These are phyloP conservation scores for Eimeria acervulina DNA, from an alignment of 169 alveolate species.

Conservation along the genomic window DNA sequence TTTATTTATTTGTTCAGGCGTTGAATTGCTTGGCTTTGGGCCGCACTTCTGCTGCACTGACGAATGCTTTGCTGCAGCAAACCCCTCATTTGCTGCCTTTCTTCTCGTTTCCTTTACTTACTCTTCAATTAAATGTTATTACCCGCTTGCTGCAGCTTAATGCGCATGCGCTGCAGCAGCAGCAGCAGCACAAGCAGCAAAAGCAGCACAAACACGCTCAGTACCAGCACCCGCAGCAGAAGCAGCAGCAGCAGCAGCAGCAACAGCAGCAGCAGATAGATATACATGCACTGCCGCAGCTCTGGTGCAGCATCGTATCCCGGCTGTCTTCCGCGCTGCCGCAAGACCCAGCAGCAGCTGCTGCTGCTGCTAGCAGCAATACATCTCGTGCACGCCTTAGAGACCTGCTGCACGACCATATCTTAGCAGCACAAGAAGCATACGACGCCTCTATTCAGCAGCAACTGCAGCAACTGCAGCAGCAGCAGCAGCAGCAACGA, in stretches of 20 bases:
- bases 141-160: slow-evolving; percentile 22
- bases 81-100: background rate
- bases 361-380: slow-evolving; percentile 52
- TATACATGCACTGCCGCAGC: slow-evolving; percentile 7
- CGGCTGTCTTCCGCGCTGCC: slow-evolving; percentile 4
- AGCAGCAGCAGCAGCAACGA: background rate
- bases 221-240: background rate
- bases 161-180: slow-evolving; percentile 15
- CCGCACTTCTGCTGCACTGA: background rate
- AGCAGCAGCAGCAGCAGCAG: background rate
- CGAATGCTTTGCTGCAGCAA: background rate
- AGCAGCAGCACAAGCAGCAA: too few species aligned
- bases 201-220: background rate
- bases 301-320: slow-evolving; percentile 20
- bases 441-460: slow-evolving; percentile 2
- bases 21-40: background rate
- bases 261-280: background rate
- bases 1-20: slow-evolving; percentile 7
- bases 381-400: background rate
- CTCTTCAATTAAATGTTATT: background rate
- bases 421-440: slow-evolving; percentile 24
- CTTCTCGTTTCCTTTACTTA: background rate
- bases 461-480: background rate
- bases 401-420: slow-evolving; percentile 26
- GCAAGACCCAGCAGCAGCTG: too few species aligned